Percentiles rank a stretch among this genome's conserved stretches.
These are phyloP conservation scores for Saccharomycopsis fermentans DNA, from an alignment of 805 yeast species.

Conservation along the genomic window DNA sequence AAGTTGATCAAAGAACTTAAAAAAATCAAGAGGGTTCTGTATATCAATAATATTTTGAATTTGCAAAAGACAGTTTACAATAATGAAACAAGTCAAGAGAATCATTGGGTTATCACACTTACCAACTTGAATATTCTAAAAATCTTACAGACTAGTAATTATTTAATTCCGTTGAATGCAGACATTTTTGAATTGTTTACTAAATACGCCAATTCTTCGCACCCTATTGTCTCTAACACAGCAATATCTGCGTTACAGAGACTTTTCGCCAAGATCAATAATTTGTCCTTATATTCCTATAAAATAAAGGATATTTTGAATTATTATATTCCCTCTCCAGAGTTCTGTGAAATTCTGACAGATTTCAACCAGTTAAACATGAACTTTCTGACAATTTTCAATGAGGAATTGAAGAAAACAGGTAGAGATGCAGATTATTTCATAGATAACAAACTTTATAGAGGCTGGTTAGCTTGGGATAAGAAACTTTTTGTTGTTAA, in stretches of 20 bases:
- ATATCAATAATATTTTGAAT: conserved; percentile 31
- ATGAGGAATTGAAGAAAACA: conserved; percentile 39
- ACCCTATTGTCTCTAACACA: conserved; percentile 54
- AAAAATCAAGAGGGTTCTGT: conserved; percentile 39
- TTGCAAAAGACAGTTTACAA: conserved; percentile 31
- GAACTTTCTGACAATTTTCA: conserved; percentile 34
- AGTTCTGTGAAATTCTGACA: conserved; percentile 35
- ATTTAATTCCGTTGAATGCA: conserved; percentile 28
- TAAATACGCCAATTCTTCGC: conserved; percentile 43
- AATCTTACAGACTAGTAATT: conserved; percentile 38
- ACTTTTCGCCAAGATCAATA: conserved; percentile 36
- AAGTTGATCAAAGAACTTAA: conserved; percentile 54
- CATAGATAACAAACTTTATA: conserved; percentile 44
- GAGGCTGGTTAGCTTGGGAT: conserved; percentile 77
- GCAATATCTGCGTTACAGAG: conserved; percentile 52
- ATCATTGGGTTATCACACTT: conserved; percentile 49
- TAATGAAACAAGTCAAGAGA: conserved; percentile 21
- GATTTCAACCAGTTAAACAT: conserved; percentile 22
- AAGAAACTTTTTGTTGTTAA: conserved; percentile 38
- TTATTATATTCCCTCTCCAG: conserved; percentile 27
- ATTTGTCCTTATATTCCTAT: conserved; percentile 38
- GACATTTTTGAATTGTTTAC: conserved; percentile 36
- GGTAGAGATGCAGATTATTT: conserved; percentile 38
- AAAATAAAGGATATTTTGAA: conserved; percentile 35
- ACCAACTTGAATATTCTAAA: conserved; percentile 41